A percentile compares a stretch with the other conserved stretches of the same genome.
phyloP scores from a whole-genome alignment of 768 basidiomycete genomes.

The Terana coerulea region DNA sequence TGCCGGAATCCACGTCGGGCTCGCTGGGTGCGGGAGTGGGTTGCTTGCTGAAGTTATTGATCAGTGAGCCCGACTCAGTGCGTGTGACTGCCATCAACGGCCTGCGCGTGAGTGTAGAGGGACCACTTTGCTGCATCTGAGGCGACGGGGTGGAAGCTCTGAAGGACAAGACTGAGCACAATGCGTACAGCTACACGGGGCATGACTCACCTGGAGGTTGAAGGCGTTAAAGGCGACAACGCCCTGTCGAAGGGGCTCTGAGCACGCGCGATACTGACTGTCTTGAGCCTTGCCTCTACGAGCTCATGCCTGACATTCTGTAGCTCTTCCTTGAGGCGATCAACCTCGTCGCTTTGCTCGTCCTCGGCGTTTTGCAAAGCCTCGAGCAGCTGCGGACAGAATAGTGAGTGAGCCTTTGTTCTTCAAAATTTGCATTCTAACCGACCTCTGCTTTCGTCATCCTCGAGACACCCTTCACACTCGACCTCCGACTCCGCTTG shows the following conservation, averaged over 20 bases:
- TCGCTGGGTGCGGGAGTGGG: constrained; percentile 49
- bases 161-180: background rate
- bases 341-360: constrained; percentile 22
- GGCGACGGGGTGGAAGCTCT: constrained; percentile 8
- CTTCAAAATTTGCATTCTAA: background rate
- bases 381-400: background rate
- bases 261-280: background rate
- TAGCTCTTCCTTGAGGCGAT: constrained; percentile 26
- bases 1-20: constrained; percentile 20
- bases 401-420: background rate
- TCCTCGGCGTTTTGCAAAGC: constrained; percentile 30
- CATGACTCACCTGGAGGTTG: constrained; percentile 4
- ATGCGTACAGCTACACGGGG: background rate
- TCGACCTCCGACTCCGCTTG: constrained; percentile 11
- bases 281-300: constrained; percentile 23
- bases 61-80: constrained; percentile 46
- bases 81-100: constrained; percentile 24
- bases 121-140: background rate
- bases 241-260: background rate
- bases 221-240: background rate
- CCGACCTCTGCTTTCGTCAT: constrained; percentile 43
- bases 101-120: constrained; percentile 4
- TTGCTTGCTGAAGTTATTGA: constrained; percentile 42
- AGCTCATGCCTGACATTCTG: constrained; percentile 27
- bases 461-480: constrained; percentile 27